These are phyloP conservation scores for Xerocomus minutiporus DNA, from an alignment of 1,284 basidiomycete genomes.

Conservation along the genomic window DNA sequence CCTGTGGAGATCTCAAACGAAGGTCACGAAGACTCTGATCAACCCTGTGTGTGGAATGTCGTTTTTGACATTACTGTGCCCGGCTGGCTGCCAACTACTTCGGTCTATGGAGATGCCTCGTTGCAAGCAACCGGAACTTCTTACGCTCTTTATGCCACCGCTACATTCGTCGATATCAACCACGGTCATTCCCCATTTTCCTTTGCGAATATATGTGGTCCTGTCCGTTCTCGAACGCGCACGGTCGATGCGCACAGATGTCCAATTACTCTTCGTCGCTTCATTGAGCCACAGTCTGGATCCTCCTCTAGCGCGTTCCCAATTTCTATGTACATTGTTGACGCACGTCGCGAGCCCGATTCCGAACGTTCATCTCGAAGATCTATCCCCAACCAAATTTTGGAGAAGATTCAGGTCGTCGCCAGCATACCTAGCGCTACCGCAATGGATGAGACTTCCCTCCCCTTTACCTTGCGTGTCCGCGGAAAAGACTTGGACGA, in stretches of 20 bases:
- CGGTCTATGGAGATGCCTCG: conserved; percentile 41
- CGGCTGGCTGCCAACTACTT: conserved; percentile 70
- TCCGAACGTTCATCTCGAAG: conserved; percentile 6
- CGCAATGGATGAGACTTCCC: conserved; percentile 39
- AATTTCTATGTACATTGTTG: conserved; percentile 26
- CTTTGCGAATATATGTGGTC: conserved; percentile 46
- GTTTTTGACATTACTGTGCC: conserved; percentile 69
- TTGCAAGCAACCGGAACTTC: conserved; percentile 47
- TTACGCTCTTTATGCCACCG: conserved; percentile 66
- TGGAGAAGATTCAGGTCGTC: conserved; percentile 59
- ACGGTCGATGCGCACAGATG: conserved; percentile 34
- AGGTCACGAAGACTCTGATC: conserved; percentile 48
- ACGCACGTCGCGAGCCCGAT: conserved; percentile 17
- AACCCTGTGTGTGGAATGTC: conserved; percentile 62
- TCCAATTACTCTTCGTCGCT: conserved; percentile 44
- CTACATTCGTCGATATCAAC: conserved; percentile 48
- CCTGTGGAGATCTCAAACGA: conserved; percentile 61
- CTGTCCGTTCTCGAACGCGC: conserved; percentile 41
- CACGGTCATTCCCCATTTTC: conserved; percentile 39
- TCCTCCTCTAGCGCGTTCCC: conserved; percentile 23
- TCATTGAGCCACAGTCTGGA: conserved; percentile 37
- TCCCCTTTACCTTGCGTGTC: conserved; percentile 57
- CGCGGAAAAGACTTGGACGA: conserved; percentile 49
- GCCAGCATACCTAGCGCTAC: conserved; percentile 56
- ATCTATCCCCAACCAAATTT: conserved; percentile 47